Evolutionary conservation across 768 basidiomycete species (phyloP).

Genomic region (Leccinum ochraceum): DNA sequence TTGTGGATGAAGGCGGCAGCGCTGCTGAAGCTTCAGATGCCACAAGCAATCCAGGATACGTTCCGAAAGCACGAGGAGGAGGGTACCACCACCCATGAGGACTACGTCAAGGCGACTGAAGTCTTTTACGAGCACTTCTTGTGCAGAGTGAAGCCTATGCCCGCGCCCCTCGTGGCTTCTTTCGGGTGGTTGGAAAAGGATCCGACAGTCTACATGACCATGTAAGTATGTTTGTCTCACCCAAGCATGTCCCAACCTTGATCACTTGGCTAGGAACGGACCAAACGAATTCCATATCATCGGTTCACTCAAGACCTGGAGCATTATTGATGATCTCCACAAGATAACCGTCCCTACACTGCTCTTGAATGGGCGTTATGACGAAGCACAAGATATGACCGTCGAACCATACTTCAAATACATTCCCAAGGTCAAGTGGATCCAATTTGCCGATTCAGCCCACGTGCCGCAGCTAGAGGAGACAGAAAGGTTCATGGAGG

Average conservation of each 20-base stretch:
- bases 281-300: conserved; percentile 39
- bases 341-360: conserved; percentile 37
- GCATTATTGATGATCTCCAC: conserved; percentile 34
- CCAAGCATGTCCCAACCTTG: conserved; percentile 5
- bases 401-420: conserved; percentile 36
- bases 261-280: conserved; percentile 35
- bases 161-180: conserved; percentile 36
- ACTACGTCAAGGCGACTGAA: conserved; percentile 45
- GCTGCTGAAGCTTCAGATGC: conserved; percentile 37
- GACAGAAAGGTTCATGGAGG: conserved; percentile 35
- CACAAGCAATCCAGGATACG: conserved; percentile 40
- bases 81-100: conserved; percentile 42
- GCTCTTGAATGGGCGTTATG: conserved; percentile 39
- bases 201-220: conserved; percentile 47
- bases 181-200: conserved; percentile 42
- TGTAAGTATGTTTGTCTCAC: conserved; percentile 35
- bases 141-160: conserved; percentile 48
- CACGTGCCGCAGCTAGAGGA: conserved; percentile 41
- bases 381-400: conserved; percentile 35
- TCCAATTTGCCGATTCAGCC: conserved; percentile 38
- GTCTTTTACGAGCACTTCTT: conserved; percentile 45
- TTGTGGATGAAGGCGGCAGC: conserved; percentile 41
- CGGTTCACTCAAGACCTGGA: conserved; percentile 38
- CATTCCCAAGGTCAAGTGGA: conserved; percentile 38
- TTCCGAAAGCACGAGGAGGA: conserved; percentile 48